Base-by-base conservation (phyloP, 495 filamentous ascomycete species). In the Daldinia loculata region DNA sequence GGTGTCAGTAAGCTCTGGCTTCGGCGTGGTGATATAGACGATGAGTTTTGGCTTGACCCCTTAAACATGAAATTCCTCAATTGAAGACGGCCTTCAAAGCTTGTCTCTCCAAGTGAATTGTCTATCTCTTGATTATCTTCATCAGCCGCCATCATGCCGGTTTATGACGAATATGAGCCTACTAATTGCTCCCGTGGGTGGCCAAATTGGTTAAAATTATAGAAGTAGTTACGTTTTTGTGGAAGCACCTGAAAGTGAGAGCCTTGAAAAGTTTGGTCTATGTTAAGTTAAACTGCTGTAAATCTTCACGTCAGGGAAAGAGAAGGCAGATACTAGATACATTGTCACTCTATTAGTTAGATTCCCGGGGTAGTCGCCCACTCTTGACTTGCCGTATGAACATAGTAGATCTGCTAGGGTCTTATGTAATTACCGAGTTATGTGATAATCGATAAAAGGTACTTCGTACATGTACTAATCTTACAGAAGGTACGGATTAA, bases 11-110 rank as follows among this genome's bases (percentile, higher is more conserved):
- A 56, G 53, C 69, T 70, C 55, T 62, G 68, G 51, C 63, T 77
- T 53, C 34, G 73, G 24, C 72, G 56, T 56, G 39, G 66, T 55
- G 30, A 62, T 26, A 2, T 62, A 63, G 26, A 69, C 9, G 43
- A 55, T 14, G 72, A 5, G 39, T 5, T 27, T 32, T 75, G 69
- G 12, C 70, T 60, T 17, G 73, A 41, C 53, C 84, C 82, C 4
- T 73, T 65, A 63, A 81, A 84, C 70, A 79, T 78, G 73, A 82
- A 87, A 55, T 79, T 69, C 26, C 78, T 67, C 17, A 86, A 77
- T 38, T 86, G 82, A 34, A 92, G 79, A 17, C 80, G 80, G 39
- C 88, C 88, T 32, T 84, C 75, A 67, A 92, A 91, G 66, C 78
- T 89, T 9, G 79, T 69, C 27, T 77, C 59, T 14, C 75, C 66